Base-by-base conservation (phyloP, 331 rosid genomes). In the Spiraea crenata region DNA sequence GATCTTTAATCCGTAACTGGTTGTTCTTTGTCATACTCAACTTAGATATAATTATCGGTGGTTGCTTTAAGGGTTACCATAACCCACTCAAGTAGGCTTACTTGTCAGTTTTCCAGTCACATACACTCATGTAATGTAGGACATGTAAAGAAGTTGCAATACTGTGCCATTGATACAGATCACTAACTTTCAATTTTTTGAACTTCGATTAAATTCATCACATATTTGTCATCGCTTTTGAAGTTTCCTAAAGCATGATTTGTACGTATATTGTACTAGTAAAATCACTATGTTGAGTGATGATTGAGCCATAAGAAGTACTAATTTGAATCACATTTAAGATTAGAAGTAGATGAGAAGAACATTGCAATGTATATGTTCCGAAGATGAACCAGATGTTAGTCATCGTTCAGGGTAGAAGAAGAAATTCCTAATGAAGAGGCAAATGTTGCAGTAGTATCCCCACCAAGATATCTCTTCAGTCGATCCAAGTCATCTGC, bases 401-500 rank as follows among this genome's bases (percentile, higher is more conserved):
- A 86, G 55, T 79, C 75, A 47, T 69, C 82, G 42, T 71, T 85
- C 10, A 79, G 42, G 51, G 88, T 81, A 67, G 90, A 82, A 38
- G 89, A 86, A 64, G 89, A 87, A 72, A 87, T 80, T 66, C 92
- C 96, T 3, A 85, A 77, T n/a, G 87, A 83, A 10, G 92, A 83
- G 63, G 87, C 90, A 77, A 87, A 87, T 31, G 96, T 85, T 47
- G 83, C 74, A 47, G 87, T 85, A 31, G 89, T 83, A 77, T 89
- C 90, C 10, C 82, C 96, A 56, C 12, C 39, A 58, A 87, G 89
- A 81, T 85, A 85, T 70, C 88, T 82, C 79, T 90, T 87, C 17
- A 90, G 88, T 56, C 89, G 85, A 79, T 85, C 77, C 70, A 90
- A 72, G 73, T 87, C 96, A 70, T 87, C 83, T 3, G 93, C 96